Percentiles rank a stretch among this genome's conserved stretches.
Evolutionary conservation across 2,329 filamentous ascomycete genomes (phyloP).

Genomic region (Fusarium veterinarium): DNA sequence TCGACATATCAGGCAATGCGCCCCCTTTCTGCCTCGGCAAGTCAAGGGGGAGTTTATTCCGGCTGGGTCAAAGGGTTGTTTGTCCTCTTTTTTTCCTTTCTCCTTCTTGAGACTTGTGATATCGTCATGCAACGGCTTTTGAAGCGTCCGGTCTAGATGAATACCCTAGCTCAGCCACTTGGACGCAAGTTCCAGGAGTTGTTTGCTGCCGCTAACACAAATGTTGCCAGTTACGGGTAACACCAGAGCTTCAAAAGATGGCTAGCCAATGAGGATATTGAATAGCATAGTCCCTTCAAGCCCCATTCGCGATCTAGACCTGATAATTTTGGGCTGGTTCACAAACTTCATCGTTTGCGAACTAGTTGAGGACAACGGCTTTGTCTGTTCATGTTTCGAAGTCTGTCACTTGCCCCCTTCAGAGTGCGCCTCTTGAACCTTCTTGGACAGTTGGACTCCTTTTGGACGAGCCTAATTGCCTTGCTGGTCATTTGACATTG

Average conservation of each 20-base stretch:
- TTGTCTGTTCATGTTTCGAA: not conserved
- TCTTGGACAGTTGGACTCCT: not conserved
- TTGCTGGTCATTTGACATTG: constrained; percentile 1
- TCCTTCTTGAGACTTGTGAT: not conserved
- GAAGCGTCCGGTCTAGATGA: not conserved
- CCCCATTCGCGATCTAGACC: constrained; percentile 9
- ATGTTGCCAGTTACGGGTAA: not conserved
- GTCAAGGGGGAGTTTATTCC: constrained; percentile 5
- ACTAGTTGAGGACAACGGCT: constrained; percentile 4
- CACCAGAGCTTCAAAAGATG: constrained; percentile 14
- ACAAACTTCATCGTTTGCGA: not conserved
- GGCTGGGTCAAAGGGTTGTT: not conserved
- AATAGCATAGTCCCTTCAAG: not conserved
- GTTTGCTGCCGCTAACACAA: constrained; percentile 4
- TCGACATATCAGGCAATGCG: constrained; percentile 18
- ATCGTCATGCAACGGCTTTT: not conserved
- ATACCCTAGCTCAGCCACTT: constrained; percentile 4
- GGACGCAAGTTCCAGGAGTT: not conserved
- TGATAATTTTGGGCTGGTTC: not conserved
- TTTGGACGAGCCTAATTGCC: not conserved
- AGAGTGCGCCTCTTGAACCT: not conserved
- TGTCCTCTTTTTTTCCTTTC: not conserved
- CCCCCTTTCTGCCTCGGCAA: constrained; percentile 22
- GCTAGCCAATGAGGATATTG: constrained; percentile 26
- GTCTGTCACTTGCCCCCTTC: not conserved